Evolutionary conservation across 169 alveolate genomes (phyloP), one percentile per base, ranked within the genome.

Genomic region (Eimeria sp.): DNA sequence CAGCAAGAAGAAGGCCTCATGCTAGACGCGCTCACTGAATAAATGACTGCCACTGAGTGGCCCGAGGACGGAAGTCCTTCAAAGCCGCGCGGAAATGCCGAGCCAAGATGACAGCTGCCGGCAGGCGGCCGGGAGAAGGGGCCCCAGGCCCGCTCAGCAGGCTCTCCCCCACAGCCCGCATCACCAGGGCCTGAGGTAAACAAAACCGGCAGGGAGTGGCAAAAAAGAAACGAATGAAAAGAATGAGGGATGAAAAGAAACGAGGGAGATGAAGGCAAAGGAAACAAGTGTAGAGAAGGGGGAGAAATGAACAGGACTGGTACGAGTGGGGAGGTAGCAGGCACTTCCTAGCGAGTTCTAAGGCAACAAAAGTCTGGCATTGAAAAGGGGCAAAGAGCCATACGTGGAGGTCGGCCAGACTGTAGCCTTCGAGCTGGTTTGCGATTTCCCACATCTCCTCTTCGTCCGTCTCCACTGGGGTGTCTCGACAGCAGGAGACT

Each of bases 391-490:
- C 54, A 40, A 74, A 33, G 58, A 40, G n/a, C 4, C 68, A 11
- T 83, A 87, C 93, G n/a, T 62, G 83, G n/a, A 87, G 40, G 93
- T 87, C 93, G 30, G 93, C 68, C 23, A 87, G 93, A 33, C 78
- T 87, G 93, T 87, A 87, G 46, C 93, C 93, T 64, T 87, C 93
- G 43, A 87, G 66, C 23, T 87, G 82, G 43, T 64, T 87, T 87
- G 93, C 93, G 37, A 87, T 87, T 1, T 87, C 82, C 93, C 93
- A 64, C 37, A 87, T 18, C 18, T 58, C 82, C 20, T 11, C 93
- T 4, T 30, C 90, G 8, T 87, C 93, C 37, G 68, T 62, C 77
- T 52, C 25, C 40, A 58, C 60, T 23, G 90, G 54, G 33, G 27
- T 40, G 90, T 37, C 77, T 37, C 16, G 77, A 52, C 43, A 37